A percentile compares a stretch with the other conserved stretches of the same genome.
These are phyloP conservation scores for Kalanchoe fedtschenkoi DNA, from an alignment of 164 flowering plant species.

Conservation along the genomic window DNA sequence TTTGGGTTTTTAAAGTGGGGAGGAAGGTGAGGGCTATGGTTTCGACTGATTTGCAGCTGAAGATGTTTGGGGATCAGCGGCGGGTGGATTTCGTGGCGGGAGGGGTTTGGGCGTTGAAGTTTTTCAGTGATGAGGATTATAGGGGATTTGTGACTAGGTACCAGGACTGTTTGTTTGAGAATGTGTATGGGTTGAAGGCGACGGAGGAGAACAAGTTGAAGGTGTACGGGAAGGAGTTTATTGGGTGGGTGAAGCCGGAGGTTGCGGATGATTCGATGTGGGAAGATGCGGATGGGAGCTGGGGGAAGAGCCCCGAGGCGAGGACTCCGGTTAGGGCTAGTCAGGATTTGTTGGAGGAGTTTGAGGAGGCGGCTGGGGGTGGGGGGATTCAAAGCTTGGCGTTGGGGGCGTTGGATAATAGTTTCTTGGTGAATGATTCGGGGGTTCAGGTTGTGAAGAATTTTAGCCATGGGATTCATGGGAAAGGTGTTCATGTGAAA, in stretches of 20 bases:
- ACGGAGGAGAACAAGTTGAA: conserved; percentile 37
- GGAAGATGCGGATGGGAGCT: conserved; percentile 28
- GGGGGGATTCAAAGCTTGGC: conserved; percentile 36
- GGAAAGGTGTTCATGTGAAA: conserved; percentile 29
- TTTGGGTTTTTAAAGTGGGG: conserved; percentile 48
- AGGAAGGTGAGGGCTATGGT: conserved; percentile 49
- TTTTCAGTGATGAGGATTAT: conserved; percentile 25
- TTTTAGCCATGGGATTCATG: conserved; percentile 22
- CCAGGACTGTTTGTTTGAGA: conserved; percentile 39
- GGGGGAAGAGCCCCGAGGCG: conserved; percentile 14
- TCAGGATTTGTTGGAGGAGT: conserved; percentile 31
- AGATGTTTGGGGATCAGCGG: conserved; percentile 55
- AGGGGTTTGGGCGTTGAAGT: conserved; percentile 59
- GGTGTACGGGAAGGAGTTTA: conserved; percentile 39
- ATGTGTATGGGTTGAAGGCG: conserved; percentile 26
- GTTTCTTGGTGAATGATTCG: conserved; percentile 32
- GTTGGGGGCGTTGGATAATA: conserved; percentile 35
- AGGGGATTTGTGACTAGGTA: conserved; percentile 28
- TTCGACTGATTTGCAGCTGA: conserved; percentile 54
- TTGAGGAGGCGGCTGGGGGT: conserved; percentile 30
- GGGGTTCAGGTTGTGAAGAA: conserved; percentile 31
- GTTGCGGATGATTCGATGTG: conserved; percentile 39
- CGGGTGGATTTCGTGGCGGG: conserved; percentile 52
- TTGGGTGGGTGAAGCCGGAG: conserved; percentile 44
- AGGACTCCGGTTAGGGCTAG: conserved; percentile 17